phyloP scores from a whole-genome alignment of 371 early-diverging fungal species.

The Apophysomyces variabilis region DNA sequence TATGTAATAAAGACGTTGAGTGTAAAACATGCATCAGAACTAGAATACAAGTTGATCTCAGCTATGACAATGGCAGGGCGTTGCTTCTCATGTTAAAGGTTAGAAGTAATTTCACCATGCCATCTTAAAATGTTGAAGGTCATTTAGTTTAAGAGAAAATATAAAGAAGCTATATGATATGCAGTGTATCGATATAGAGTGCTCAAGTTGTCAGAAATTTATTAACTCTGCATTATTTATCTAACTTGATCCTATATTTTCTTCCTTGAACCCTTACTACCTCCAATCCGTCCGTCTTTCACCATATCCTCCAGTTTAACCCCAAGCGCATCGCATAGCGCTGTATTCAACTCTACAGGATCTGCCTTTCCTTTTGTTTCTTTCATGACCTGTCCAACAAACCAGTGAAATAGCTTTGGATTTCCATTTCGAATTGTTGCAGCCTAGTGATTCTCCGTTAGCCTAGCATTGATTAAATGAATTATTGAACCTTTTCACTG shows the following conservation, averaged over 20 bases:
- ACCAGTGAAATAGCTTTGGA: constrained; percentile 64
- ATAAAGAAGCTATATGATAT: too few relatives aligned
- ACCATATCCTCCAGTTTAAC: constrained; percentile 38
- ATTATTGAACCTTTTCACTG: constrained; percentile 55
- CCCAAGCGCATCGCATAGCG: constrained; percentile 54
- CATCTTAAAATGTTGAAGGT: too few relatives aligned
- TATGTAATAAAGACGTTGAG: too few relatives aligned
- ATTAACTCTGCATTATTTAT: neutral
- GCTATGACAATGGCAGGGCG: neutral
- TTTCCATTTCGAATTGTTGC: constrained; percentile 61
- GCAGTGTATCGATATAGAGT: too few relatives aligned
- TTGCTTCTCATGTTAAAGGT: too few relatives aligned
- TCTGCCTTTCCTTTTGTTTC: constrained; percentile 76
- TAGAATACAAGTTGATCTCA: neutral
- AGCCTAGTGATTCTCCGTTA: constrained; percentile 33
- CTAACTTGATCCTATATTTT: neutral
- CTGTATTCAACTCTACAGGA: constrained; percentile 61
- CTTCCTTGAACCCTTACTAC: constrained; percentile 1
- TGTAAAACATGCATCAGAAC: too few relatives aligned
- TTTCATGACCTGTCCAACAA: constrained; percentile 77
- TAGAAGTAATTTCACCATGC: too few relatives aligned
- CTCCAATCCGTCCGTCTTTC: neutral
- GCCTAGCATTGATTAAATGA: neutral
- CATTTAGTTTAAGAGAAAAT: too few relatives aligned
- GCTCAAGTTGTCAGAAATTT: too few relatives aligned